Evolutionary conservation across 2,329 filamentous ascomycete species (phyloP).

Genomic region (Triangularia setosa): DNA sequence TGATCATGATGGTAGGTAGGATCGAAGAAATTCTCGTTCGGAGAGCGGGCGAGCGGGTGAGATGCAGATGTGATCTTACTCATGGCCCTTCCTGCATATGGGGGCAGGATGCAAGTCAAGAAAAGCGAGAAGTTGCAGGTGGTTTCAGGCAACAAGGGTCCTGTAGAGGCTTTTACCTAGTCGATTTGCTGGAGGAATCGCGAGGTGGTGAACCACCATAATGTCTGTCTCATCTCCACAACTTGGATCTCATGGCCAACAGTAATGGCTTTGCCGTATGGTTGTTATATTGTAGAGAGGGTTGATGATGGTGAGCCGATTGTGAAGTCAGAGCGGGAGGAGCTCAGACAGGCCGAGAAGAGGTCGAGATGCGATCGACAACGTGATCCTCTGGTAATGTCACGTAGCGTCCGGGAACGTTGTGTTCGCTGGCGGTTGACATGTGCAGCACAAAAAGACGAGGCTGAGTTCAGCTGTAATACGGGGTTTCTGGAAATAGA

Average conservation of each 20-base stretch:
- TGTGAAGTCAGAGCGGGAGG: background rate
- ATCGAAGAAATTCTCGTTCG: background rate
- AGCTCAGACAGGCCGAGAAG: background rate
- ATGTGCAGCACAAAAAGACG: background rate
- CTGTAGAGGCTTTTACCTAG: background rate
- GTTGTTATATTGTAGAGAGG: background rate
- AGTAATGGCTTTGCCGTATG: background rate
- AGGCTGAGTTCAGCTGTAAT: background rate
- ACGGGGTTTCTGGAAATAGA: background rate
- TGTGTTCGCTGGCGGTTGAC: background rate
- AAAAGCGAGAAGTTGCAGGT: background rate
- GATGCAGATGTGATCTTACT: too few species aligned
- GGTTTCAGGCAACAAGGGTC: background rate
- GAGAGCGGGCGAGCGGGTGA: background rate
- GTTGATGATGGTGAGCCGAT: background rate
- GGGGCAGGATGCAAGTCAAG: background rate
- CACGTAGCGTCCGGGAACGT: background rate
- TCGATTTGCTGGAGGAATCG: background rate
- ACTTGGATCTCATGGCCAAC: background rate
- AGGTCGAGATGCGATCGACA: background rate
- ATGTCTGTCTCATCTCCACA: background rate
- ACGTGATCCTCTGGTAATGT: background rate
- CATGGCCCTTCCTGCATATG: too few species aligned
- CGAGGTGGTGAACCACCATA: background rate
- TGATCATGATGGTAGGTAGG: too few species aligned